Percentiles rank a stretch among this genome's conserved stretches.
Conservation (phyloP, 148 eudicot genomes). For the Vaccinium vitisidaea region DNA sequence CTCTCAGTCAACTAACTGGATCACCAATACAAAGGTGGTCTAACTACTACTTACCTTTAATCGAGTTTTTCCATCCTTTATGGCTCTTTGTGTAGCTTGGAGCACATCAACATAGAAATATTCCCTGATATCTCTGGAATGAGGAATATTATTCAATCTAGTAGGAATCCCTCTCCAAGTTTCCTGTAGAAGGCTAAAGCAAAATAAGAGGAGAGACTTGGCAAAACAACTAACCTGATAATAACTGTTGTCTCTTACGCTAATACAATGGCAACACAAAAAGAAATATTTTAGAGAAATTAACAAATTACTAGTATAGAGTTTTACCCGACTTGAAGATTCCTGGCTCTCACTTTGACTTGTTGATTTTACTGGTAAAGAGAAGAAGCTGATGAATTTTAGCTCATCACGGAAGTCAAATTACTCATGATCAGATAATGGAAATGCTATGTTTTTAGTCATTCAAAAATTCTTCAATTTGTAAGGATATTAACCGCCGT, state of each 20-base stretch:
- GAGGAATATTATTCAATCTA: constrained; percentile 93
- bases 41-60: constrained; percentile 54
- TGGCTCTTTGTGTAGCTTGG: constrained; percentile 81
- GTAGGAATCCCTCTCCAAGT: constrained; percentile 97
- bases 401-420: not conserved
- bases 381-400: constrained; percentile 6
- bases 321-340: constrained; percentile 46
- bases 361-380: constrained; percentile 41
- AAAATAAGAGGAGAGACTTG: constrained; percentile 17
- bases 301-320: not conserved
- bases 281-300: not conserved
- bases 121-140: constrained; percentile 90
- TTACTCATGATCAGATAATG: not conserved
- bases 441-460: not conserved
- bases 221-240: not conserved
- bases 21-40: not conserved
- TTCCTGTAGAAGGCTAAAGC: constrained; percentile 48
- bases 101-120: constrained; percentile 93
- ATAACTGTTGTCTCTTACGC: not conserved
- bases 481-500: not conserved
- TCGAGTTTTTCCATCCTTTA: constrained; percentile 68
- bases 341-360: constrained; percentile 34
- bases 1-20: not conserved
- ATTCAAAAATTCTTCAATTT: not conserved
- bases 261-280: not conserved